A percentile compares a stretch with the other conserved stretches of the same genome.
Conservation (phyloP, 139 green algal species). For the Coelastrella sp. region DNA sequence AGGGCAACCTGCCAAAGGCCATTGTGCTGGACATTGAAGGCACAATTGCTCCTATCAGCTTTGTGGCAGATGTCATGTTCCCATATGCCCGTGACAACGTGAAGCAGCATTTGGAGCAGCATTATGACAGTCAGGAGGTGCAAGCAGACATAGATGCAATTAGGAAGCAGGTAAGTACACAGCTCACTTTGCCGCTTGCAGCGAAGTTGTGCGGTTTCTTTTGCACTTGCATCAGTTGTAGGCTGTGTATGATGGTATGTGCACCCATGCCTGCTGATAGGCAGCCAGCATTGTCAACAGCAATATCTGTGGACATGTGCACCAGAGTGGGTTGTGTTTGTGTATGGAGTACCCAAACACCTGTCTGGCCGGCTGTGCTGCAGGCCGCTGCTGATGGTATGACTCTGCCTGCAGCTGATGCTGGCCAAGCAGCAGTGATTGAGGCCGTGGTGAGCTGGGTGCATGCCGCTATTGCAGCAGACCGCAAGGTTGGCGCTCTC, state of each 20-base stretch:
- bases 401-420: neutral
- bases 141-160: constrained; percentile 80
- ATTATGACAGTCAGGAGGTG: constrained; percentile 72
- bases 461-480: constrained; percentile 74
- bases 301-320: no score
- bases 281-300: no score
- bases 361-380: neutral
- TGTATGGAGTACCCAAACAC: neutral
- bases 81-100: constrained; percentile 81
- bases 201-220: no score
- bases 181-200: no score
- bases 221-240: no score
- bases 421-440: constrained; percentile 58
- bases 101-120: constrained; percentile 69
- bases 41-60: constrained; percentile 93
- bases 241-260: no score
- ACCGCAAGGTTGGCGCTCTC: constrained; percentile 79
- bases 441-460: constrained; percentile 70
- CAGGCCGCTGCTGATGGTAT: constrained; percentile 55
- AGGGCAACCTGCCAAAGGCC: constrained; percentile 51
- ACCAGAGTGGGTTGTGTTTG: neutral
- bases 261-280: no score
- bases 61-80: constrained; percentile 90
- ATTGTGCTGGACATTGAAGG: constrained; percentile 97
- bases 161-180: constrained; percentile 72